Conservation (phyloP, 345 rosid species). For the Noccaea bulbosa region DNA sequence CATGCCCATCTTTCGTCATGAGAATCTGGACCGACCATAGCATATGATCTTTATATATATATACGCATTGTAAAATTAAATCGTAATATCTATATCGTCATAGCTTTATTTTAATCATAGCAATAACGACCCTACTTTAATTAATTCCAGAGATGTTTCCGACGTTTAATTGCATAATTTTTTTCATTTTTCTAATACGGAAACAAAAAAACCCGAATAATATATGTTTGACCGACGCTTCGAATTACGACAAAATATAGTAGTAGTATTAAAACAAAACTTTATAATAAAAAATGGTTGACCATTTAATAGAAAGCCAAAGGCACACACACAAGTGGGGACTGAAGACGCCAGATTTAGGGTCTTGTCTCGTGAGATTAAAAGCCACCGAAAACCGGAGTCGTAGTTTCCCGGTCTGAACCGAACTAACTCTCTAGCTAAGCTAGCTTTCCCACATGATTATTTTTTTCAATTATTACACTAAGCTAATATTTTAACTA, state of each 20-base stretch:
- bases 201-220: neutral
- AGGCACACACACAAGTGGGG: conserved; percentile 29
- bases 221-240: conserved; percentile 45
- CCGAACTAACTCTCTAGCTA: conserved; percentile 33
- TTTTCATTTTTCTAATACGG: conserved; percentile 9
- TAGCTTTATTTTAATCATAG: conserved; percentile 17
- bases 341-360: conserved; percentile 35
- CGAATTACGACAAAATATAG: conserved; percentile 22
- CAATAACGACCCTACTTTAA: conserved; percentile 36
- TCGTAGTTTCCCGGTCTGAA: conserved; percentile 37
- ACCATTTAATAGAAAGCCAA: conserved; percentile 35
- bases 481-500: conserved; percentile 28
- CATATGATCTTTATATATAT: conserved; percentile 13
- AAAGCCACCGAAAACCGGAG: conserved; percentile 35
- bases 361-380: conserved; percentile 41
- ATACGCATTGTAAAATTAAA: neutral
- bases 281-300: conserved; percentile 39
- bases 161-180: conserved; percentile 17
- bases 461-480: conserved; percentile 9
- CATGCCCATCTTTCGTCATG: conserved; percentile 44
- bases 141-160: conserved; percentile 30
- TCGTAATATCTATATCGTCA: conserved; percentile 26
- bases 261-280: neutral
- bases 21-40: conserved; percentile 42
- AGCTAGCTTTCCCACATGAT: conserved; percentile 14